Evolutionary conservation across 1,139 yeast species (phyloP), one percentile per base, ranked within the genome.

Genomic region (Scheffersomyces cryptocercus): DNA sequence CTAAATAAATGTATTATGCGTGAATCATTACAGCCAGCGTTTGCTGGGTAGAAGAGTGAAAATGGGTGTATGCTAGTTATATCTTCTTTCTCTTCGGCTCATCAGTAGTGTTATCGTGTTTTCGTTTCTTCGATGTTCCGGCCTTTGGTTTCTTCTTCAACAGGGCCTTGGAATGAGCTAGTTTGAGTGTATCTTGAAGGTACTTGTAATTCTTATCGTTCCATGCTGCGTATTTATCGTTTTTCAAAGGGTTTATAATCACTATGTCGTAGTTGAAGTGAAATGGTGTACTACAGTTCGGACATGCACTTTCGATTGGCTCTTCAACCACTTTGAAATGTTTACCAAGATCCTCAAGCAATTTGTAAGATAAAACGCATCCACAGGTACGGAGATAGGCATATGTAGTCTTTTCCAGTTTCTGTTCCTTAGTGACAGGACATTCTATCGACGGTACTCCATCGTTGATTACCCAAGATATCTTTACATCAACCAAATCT

Each of bases 101-200:
- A 12, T 12, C 34, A 36, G 20, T 37, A 16, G 24, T 42, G 16
- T 40, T 31, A 38, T 41, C 47, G 40, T 44, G 38, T 34, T 45
- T 42, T 40, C 46, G 35, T 47, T 55, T 51, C 48, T 53, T 57
- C 35, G 53, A 41, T 29, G 7, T 5, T 20, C 8, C 26, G 26
- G 26, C 57, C 51, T 35, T 37, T 46, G 64, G 65, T 47, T 61
- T 66, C 47, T 50, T 58, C 47, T 69, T 66, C 36, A 52, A 50
- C 15, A 65, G 61, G 44, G 65, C 70, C 47, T 82, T 68, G 7
- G 81, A 71, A 55, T 86, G 90, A 3, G 78, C 59, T 5, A 79
- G 50, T 3, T 73, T 37, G 11, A 59, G 49, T 3, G 37, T 42
- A 0, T 56, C 51, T 6, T 38, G 47, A 28, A 85, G 57, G 9